Evolutionary conservation across 495 filamentous ascomycete genomes (phyloP).

Genomic region (Aspergillus taichungensis): DNA sequence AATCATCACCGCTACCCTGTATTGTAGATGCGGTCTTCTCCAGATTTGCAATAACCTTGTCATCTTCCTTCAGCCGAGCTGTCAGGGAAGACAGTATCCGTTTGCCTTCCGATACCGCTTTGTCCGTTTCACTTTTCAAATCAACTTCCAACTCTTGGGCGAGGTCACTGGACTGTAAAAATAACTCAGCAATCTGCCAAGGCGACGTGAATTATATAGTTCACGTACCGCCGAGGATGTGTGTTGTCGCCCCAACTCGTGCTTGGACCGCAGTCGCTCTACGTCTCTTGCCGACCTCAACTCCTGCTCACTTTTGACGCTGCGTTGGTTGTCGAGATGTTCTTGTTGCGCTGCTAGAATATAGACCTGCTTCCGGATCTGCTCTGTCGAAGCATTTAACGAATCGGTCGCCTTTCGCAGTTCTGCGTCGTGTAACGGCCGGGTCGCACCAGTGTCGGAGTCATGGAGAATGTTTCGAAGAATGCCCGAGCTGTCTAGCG

Average conservation of each 20-base stretch:
- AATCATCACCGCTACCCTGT: conserved; percentile 22
- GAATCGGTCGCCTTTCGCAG: conserved; percentile 28
- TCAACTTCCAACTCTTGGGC: conserved; percentile 22
- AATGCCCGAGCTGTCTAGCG: conserved; percentile 22
- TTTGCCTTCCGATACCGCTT: conserved; percentile 23
- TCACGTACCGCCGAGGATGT: conserved; percentile 24
- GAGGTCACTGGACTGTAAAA: conserved; percentile 25
- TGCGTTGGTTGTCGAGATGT: conserved; percentile 18
- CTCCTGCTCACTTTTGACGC: conserved; percentile 15
- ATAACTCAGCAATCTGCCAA: conserved; percentile 14
- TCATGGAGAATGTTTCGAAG: conserved; percentile 22
- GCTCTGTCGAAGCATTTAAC: conserved; percentile 28
- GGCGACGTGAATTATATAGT: background rate
- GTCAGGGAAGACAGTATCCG: conserved; percentile 27
- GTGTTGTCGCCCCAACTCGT: conserved; percentile 29
- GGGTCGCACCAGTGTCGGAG: conserved; percentile 19
- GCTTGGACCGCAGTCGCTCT: conserved; percentile 26
- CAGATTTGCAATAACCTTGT: conserved; percentile 21
- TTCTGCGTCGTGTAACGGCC: conserved; percentile 33
- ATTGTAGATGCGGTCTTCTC: conserved; percentile 22
- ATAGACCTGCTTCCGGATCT: conserved; percentile 27
- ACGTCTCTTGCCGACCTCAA: conserved; percentile 18
- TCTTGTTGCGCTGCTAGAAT: conserved; percentile 24
- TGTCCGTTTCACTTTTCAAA: conserved; percentile 25
- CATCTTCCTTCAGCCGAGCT: conserved; percentile 31